Base-by-base conservation (phyloP, 345 rosid species). In the Lepidium aucheri region DNA sequence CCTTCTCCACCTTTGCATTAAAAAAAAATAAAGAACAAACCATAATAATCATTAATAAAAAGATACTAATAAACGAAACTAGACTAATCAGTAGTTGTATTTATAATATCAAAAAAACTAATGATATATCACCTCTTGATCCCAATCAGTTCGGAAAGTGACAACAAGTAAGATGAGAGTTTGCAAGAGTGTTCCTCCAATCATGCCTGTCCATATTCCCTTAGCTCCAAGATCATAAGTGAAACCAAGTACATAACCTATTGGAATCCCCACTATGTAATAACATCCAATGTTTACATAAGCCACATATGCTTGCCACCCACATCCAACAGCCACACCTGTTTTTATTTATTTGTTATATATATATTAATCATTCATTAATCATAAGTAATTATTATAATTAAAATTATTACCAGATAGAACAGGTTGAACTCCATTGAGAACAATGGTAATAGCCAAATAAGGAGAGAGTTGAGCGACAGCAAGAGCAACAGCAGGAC, bases 221-320 rank as follows among this genome's bases (percentile, higher is more conserved):
- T 79, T 79, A 2, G 81, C 90, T 49, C 88, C 90, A 11, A 85
- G 63, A 34, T 80, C 77, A 42, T 73, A 81, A 14, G 74, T 78
- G 56, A 90, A 87, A 26, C 88, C 94, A 52, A 87, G 84, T 68
- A 90, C 63, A 14, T 69, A 79, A 4, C 94, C 97, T 2, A 85
- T 24, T 0, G 93, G 97, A 14, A 86, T 53, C 28, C 92, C 92
- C 7, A 87, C 65, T 12, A 87, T 1, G 77, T 86, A 86, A 72
- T 86, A 91, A 43, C 96, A 86, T 15, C 85, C 95, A 4, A 88
- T 78, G 44, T 88, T 91, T 0, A 91, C 92, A 17, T 83, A 91
- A 0, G 97, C 97, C 10, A 91, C 93, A 77, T 83, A 80, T 11
- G 95, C 87, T 69, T 90, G 92, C 95, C 97, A 87, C 36, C 95